A percentile compares a stretch with the other conserved stretches of the same genome.
Conservation (phyloP, 2,329 filamentous ascomycete genomes). For the Nannizziopsis barbatae region DNA sequence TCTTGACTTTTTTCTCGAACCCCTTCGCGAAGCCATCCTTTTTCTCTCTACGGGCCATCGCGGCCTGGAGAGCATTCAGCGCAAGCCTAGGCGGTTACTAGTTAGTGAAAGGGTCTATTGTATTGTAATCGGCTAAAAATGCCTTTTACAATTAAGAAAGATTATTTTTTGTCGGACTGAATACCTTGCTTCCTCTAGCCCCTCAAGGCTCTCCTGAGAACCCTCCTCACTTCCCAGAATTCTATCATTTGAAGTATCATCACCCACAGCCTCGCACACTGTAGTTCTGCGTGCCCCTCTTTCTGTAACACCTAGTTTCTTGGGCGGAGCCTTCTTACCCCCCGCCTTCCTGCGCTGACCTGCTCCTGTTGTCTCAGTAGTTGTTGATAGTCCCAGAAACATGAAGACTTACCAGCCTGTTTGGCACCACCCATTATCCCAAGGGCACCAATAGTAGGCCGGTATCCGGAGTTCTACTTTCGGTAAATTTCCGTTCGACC, state of each 20-base stretch:
- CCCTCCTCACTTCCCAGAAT: slow-evolving; percentile 5
- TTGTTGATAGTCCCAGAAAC: not conserved
- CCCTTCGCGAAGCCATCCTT: slow-evolving; percentile 15
- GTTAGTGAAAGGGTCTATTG: not conserved
- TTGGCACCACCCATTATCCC: slow-evolving; percentile 2
- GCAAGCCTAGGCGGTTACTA: slow-evolving; percentile 9
- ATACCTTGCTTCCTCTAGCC: slow-evolving; percentile 13
- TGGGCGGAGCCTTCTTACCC: not conserved
- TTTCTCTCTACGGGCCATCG: slow-evolving; percentile 14
- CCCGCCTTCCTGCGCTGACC: not conserved
- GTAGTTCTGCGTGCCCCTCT: not conserved
- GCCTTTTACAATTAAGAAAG: not conserved
- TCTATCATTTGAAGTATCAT: not conserved
- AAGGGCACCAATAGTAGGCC: not conserved
- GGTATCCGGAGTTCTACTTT: not conserved
- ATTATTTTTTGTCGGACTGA: not conserved
- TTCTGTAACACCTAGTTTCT: not conserved
- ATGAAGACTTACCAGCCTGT: slow-evolving; percentile 2
- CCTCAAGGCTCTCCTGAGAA: slow-evolving; percentile 9
- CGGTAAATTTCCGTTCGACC: not conserved
- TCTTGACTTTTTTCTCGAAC: slow-evolving; percentile 14
- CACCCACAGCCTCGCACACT: not conserved
- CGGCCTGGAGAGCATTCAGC: slow-evolving; percentile 14
- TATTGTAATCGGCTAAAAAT: not conserved
- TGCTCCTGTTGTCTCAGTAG: not conserved